Conservation (phyloP, 371 early-diverging fungal genomes). For the Catenaria anguillulae region DNA sequence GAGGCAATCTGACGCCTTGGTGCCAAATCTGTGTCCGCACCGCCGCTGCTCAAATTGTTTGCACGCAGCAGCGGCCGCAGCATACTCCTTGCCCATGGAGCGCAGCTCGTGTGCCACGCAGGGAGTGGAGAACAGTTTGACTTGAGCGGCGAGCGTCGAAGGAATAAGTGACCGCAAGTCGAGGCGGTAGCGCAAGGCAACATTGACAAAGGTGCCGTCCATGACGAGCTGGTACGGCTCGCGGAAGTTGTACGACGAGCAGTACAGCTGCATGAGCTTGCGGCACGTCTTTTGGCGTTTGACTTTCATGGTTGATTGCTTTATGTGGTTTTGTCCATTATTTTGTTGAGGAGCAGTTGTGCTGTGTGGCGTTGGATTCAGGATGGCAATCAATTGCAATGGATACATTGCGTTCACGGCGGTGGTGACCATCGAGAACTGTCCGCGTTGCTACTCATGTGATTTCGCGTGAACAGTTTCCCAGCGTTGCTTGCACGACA, state of each 20-base stretch:
- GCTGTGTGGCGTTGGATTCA: too few species aligned
- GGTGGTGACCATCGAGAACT: too few species aligned
- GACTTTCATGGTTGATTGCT: too few species aligned
- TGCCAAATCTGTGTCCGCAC: conserved; percentile 53
- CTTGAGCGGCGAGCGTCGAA: conserved; percentile 34
- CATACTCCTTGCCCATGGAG: conserved; percentile 38
- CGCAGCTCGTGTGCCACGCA: conserved; percentile 62
- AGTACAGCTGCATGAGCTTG: conserved; percentile 60
- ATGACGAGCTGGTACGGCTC: conserved; percentile 78
- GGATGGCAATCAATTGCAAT: too few species aligned
- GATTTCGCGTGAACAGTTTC: too few species aligned
- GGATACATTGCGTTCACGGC: too few species aligned
- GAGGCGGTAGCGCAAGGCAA: conserved; percentile 37
- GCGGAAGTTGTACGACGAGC: conserved; percentile 60
- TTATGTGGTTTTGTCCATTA: too few species aligned
- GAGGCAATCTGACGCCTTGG: conserved; percentile 54
- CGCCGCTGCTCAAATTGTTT: conserved; percentile 57
- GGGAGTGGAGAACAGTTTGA: conserved; percentile 57
- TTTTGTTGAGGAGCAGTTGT: too few species aligned
- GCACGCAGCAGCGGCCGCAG: conserved; percentile 40
- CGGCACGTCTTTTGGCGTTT: conserved; percentile 64
- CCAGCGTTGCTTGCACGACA: too few species aligned
- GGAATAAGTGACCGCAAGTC: conserved; percentile 39
- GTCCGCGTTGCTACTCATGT: too few species aligned
- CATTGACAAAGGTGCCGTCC: conserved; percentile 57